A percentile compares a stretch with the other conserved stretches of the same genome.
These are phyloP conservation scores for Corchorus capsularis DNA, from an alignment of 345 rosid genomes.

Conservation along the genomic window DNA sequence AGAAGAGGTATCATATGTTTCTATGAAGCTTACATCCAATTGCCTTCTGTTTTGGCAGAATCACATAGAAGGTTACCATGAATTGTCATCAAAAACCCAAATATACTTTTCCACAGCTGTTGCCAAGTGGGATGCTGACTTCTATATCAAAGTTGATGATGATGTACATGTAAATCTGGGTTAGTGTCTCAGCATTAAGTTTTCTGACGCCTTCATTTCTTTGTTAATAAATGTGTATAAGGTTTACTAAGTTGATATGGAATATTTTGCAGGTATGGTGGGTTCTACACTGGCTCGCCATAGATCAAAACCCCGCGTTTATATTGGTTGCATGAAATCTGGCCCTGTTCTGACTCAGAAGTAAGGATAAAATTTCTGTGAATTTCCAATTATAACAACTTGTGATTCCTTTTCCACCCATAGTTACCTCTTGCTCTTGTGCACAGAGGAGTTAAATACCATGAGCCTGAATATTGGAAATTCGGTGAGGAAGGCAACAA, in stretches of 20 bases:
- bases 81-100: constrained; percentile 72
- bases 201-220: background rate
- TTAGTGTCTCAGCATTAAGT: constrained; percentile 39
- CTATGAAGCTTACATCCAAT: background rate
- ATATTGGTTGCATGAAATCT: constrained; percentile 97
- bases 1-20: background rate
- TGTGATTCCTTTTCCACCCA: background rate
- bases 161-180: constrained; percentile 93
- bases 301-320: constrained; percentile 71
- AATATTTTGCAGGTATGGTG: constrained; percentile 56
- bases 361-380: constrained; percentile 41
- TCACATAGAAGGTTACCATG: constrained; percentile 78
- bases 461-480: constrained; percentile 96
- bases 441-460: constrained; percentile 82
- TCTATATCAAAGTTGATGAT: constrained; percentile 77
- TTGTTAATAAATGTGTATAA: background rate
- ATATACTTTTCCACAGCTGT: constrained; percentile 66
- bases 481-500: constrained; percentile 96
- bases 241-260: constrained; percentile 19
- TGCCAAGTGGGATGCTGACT: constrained; percentile 81
- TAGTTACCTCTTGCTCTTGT: constrained; percentile 10
- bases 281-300: constrained; percentile 85
- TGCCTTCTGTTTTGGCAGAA: constrained; percentile 44
- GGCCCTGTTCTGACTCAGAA: constrained; percentile 92
- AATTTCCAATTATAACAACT: background rate